Percentiles rank a stretch among this genome's conserved stretches.
Evolutionary conservation across 2,329 filamentous ascomycete genomes (phyloP).

Genomic region (Penicillium sp.): DNA sequence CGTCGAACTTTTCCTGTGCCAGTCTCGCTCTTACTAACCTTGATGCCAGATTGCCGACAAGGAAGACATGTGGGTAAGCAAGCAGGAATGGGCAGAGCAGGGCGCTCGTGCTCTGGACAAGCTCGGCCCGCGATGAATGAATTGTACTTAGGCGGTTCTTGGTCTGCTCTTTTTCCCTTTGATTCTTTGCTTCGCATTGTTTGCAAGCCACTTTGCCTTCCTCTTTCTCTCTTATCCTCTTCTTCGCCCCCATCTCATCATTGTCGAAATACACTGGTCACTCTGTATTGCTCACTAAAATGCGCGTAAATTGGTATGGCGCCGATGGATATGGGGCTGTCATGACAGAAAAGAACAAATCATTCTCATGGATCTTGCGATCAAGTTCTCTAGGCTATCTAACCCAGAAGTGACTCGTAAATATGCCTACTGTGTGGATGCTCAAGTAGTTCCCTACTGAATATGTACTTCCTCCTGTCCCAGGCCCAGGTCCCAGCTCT

Average conservation of each 20-base stretch:
- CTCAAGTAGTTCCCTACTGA: not conserved
- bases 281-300: conserved; percentile 18
- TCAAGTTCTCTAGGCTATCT: not conserved
- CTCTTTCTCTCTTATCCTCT: conserved; percentile 6
- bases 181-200: conserved; percentile 22
- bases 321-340: conserved; percentile 20
- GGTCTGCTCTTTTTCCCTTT: conserved; percentile 22
- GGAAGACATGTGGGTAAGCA: conserved; percentile 98
- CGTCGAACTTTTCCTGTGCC: conserved; percentile 26
- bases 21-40: conserved; percentile 12
- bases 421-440: not conserved
- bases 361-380: conserved; percentile 6
- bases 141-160: conserved; percentile 21
- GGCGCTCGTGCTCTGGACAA: conserved; percentile 84
- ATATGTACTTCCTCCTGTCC: not conserved
- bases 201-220: conserved; percentile 21
- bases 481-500: not conserved
- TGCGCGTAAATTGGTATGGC: conserved; percentile 29
- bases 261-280: conserved; percentile 22
- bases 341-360: conserved; percentile 23
- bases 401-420: not conserved
- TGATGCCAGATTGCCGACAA: conserved; percentile 81
- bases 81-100: conserved; percentile 95
- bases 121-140: conserved; percentile 75
- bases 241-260: conserved; percentile 5